Evolutionary conservation across 108 stramenopile species (phyloP).

Genomic region (Bacterosira constricta): DNA sequence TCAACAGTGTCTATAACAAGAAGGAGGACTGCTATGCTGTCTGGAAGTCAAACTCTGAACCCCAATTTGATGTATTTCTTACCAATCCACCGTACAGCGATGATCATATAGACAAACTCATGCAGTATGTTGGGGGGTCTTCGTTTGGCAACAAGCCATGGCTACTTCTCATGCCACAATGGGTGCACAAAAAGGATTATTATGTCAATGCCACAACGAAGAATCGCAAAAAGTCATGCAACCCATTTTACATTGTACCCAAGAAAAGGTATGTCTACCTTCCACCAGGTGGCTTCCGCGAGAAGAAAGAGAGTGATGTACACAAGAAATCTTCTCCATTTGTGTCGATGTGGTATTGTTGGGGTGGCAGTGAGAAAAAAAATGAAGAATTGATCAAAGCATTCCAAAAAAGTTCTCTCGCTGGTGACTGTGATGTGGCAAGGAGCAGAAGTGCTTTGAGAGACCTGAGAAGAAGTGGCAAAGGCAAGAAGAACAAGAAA

Average conservation of each 20-base stretch:
- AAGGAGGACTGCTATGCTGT: constrained; percentile 81
- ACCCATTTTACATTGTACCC: constrained; percentile 85
- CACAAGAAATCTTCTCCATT: constrained; percentile 92
- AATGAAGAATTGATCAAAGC: constrained; percentile 61
- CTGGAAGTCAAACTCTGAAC: constrained; percentile 65
- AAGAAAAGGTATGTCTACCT: constrained; percentile 87
- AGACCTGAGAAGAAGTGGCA: constrained; percentile 75
- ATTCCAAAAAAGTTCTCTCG: constrained; percentile 22
- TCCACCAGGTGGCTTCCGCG: constrained; percentile 83
- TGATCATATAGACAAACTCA: constrained; percentile 90
- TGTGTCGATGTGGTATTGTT: constrained; percentile 89
- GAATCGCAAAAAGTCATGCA: constrained; percentile 22
- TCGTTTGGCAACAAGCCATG: constrained; percentile 60
- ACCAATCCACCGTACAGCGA: constrained; percentile 97
- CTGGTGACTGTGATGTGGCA: constrained; percentile 65
- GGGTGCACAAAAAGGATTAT: constrained; percentile 86
- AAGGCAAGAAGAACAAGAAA: constrained; percentile 10
- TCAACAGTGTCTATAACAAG: constrained; percentile 85
- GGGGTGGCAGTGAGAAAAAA: constrained; percentile 65
- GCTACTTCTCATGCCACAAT: constrained; percentile 82
- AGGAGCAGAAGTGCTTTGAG: constrained; percentile 82
- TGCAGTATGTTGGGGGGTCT: constrained; percentile 60
- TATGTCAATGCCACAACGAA: constrained; percentile 52
- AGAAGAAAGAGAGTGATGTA: constrained; percentile 74
- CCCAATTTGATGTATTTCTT: constrained; percentile 83